Percentiles rank a stretch among this genome's conserved stretches.
Evolutionary conservation across 2,329 filamentous ascomycete species (phyloP).

Genomic region (Colletotrichum spinosum): DNA sequence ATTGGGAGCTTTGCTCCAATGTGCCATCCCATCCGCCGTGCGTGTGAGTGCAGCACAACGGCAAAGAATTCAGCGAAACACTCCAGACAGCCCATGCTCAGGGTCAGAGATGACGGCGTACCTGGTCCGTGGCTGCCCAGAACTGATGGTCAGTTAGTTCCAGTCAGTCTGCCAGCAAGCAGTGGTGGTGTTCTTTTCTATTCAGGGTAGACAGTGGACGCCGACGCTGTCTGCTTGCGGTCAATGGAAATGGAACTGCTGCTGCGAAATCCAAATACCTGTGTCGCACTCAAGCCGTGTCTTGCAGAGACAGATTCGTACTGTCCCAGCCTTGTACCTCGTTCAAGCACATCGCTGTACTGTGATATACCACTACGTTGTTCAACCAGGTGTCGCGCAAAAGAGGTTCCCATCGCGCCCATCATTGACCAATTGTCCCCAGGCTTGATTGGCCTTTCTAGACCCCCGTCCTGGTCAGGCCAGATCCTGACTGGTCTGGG

Average conservation of each 20-base stretch:
- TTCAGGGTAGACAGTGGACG: no score
- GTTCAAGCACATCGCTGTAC: constrained; percentile 15
- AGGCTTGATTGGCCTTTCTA: constrained; percentile 16
- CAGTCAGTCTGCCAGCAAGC: no score
- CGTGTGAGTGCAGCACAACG: background rate
- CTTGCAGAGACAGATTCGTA: constrained; percentile 5
- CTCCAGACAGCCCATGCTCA: background rate
- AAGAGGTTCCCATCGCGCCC: constrained; percentile 23
- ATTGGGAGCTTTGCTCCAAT: constrained; percentile 27
- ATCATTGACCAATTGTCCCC: constrained; percentile 29
- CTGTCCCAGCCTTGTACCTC: constrained; percentile 23
- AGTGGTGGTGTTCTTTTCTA: no score
- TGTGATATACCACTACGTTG: constrained; percentile 14
- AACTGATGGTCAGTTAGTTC: no score
- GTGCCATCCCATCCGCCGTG: constrained; percentile 32
- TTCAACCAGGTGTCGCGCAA: constrained; percentile 14
- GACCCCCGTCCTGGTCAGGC: constrained; percentile 12
- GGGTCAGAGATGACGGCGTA: constrained; percentile 6
- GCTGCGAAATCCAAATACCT: no score
- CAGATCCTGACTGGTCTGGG: constrained; percentile 10
- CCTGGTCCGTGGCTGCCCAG: constrained; percentile 11
- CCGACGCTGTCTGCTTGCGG: constrained; percentile 5
- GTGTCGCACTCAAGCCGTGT: background rate
- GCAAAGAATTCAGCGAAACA: constrained; percentile 10
- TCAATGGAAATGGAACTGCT: background rate